A percentile compares a stretch with the other conserved stretches of the same genome.
Evolutionary conservation across 179 eudicot genomes (phyloP).

Genomic region (Beta macrorhiza): DNA sequence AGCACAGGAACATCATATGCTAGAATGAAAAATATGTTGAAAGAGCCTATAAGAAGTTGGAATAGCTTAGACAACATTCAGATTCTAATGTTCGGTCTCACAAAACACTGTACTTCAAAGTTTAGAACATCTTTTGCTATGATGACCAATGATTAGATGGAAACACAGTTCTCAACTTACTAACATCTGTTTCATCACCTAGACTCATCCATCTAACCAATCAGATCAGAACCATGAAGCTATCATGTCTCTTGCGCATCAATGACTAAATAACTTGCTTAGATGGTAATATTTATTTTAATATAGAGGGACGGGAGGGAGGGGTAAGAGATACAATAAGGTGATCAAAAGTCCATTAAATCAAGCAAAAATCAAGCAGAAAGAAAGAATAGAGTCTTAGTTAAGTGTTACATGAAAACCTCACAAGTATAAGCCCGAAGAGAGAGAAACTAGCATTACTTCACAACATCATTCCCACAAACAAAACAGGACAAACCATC

Average conservation of each 20-base stretch:
- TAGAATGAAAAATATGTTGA: neutral
- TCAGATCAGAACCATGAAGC: neutral
- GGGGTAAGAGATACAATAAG: neutral
- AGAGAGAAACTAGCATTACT: neutral
- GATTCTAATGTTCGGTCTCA: neutral
- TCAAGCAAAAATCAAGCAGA: too few species aligned
- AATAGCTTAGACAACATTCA: neutral
- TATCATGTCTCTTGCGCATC: too few species aligned
- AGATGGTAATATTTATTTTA: too few species aligned
- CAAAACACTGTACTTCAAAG: neutral
- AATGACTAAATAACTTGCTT: too few species aligned
- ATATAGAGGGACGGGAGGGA: too few species aligned
- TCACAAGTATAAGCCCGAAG: too few species aligned
- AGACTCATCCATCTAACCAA: conserved; percentile 3
- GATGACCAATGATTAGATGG: neutral
- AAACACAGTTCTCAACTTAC: neutral
- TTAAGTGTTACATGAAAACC: neutral
- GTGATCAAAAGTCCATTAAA: neutral
- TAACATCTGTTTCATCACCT: neutral
- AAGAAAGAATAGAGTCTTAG: neutral
- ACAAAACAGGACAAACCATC: neutral
- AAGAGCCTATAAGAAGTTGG: neutral
- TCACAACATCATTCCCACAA: neutral
- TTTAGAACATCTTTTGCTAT: neutral
- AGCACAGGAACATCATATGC: neutral